Base-by-base conservation (phyloP, 169 alveolate genomes). In the Cryptosporidium parvum region DNA sequence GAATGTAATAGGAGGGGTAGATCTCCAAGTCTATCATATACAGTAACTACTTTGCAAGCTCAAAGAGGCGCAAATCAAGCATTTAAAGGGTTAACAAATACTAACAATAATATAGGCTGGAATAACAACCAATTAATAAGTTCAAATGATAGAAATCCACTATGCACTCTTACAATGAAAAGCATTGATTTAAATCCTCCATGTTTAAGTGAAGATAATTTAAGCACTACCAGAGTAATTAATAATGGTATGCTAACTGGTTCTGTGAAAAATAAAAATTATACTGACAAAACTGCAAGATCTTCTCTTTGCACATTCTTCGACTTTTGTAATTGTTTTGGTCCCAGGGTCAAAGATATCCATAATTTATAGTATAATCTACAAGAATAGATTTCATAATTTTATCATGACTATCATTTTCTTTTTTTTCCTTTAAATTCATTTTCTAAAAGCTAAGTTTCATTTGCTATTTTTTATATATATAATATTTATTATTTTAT, bases 21-120 rank as follows among this genome's bases (percentile, higher is more conserved):
- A 62, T 80, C 89, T 9, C 89, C 89, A 21, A 80, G 89, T n/a
- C 69, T 80, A 2, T 80, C 89, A 23, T 80, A 80, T 65, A 80
- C 89, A 37, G 45, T 65, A 26, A 59, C 89, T 26, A 59, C 89
- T 29, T 62, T 80, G 51, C 73, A 62, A 44, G 61, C 73, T 37
- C 73, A 80, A 61, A 80, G 75, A 61, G 62, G 59, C 42, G 35
- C 16, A 42, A 59, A 62, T n/a, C 62, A 62, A 26, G 18, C 21
- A 16, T n/a, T 39, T 29, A 62, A 59, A 44, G 39, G 42, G 0
- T 62, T 26, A 21, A 12, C 35, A n/a, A 29, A 21, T 6, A 33
- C 10, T 48, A 52, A 29, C 16, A 80, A 23, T 18, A 80, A 39
- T 42, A 37, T 51, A 35, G 58, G 65, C 23, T 23, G 68, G 44